phyloP scores from a whole-genome alignment of 371 early-diverging fungal species.

The Thermomucor indicae-seudaticae region DNA sequence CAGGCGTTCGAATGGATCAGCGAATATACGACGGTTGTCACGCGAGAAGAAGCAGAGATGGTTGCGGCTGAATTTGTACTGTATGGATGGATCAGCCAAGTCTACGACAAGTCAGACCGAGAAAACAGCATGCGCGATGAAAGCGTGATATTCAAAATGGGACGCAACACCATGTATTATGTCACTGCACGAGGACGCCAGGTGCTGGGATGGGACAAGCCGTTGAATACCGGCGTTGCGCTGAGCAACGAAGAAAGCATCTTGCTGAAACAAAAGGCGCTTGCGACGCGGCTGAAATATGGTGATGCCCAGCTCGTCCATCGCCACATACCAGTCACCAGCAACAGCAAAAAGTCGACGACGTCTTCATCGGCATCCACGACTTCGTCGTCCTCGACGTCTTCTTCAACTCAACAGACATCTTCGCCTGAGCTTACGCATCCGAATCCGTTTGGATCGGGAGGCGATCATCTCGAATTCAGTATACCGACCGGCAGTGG shows the following conservation, averaged over 20 bases:
- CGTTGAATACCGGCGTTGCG: background rate
- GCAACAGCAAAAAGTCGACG: background rate
- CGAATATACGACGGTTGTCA: constrained; percentile 56
- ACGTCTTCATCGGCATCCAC: constrained; percentile 4
- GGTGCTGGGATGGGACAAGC: constrained; percentile 48
- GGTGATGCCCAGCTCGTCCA: background rate
- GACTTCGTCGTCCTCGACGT: constrained; percentile 13
- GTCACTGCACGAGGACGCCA: constrained; percentile 53
- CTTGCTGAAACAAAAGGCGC: constrained; percentile 5
- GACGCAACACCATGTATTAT: constrained; percentile 50
- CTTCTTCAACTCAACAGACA: background rate
- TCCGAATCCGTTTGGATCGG: background rate
- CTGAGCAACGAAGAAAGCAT: constrained; percentile 5
- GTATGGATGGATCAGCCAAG: constrained; percentile 50
- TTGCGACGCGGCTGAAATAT: constrained; percentile 5
- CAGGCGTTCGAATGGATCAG: constrained; percentile 59
- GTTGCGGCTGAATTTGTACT: constrained; percentile 54
- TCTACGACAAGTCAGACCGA: constrained; percentile 42
- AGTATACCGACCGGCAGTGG: no score
- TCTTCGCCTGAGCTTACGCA: background rate
- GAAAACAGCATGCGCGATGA: constrained; percentile 18
- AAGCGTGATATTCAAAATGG: constrained; percentile 34
- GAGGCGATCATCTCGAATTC: background rate
- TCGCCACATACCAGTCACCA: constrained; percentile 3
- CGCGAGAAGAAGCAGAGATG: constrained; percentile 52